These are phyloP conservation scores for Amanita pseudoporphyria DNA, from an alignment of 768 basidiomycete genomes.

Conservation along the genomic window DNA sequence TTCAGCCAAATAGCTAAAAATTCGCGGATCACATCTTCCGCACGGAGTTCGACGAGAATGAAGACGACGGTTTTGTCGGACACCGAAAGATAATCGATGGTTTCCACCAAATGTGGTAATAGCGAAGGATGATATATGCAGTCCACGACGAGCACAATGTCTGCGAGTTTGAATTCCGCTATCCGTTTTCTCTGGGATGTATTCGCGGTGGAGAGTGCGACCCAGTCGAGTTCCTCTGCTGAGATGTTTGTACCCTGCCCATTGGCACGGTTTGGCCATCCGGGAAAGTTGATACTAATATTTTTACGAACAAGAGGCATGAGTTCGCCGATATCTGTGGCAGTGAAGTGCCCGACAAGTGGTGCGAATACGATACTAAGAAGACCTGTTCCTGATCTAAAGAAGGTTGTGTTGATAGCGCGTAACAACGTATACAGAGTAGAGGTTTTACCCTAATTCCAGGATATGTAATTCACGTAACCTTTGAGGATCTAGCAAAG, in stretches of 20 bases:
- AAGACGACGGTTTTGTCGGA: constrained; percentile 45
- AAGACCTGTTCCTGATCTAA: constrained; percentile 67
- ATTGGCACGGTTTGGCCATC: constrained; percentile 18
- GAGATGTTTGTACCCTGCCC: constrained; percentile 28
- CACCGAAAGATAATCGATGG: constrained; percentile 46
- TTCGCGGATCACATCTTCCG: too few species aligned
- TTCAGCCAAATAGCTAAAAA: constrained; percentile 59
- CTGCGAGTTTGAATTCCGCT: constrained; percentile 24
- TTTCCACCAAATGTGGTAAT: constrained; percentile 51
- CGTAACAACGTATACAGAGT: constrained; percentile 2
- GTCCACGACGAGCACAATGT: constrained; percentile 63
- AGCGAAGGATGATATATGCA: constrained; percentile 75
- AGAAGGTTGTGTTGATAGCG: constrained; percentile 2
- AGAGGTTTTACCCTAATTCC: constrained; percentile 55
- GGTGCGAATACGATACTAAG: constrained; percentile 55
- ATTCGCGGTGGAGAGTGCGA: constrained; percentile 33
- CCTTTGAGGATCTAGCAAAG: constrained; percentile 33
- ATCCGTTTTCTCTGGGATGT: constrained; percentile 16
- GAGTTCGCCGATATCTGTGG: constrained; percentile 54
- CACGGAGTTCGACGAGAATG: constrained; percentile 65
- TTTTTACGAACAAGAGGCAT: constrained; percentile 69
- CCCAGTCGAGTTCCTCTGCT: constrained; percentile 60
- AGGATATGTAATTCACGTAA: constrained; percentile 45
- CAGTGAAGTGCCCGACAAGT: constrained; percentile 53
- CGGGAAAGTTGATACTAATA: constrained; percentile 39